Evolutionary conservation across 192 early-diverging fungal genomes (phyloP).

Genomic region (Linderina pennispora): DNA sequence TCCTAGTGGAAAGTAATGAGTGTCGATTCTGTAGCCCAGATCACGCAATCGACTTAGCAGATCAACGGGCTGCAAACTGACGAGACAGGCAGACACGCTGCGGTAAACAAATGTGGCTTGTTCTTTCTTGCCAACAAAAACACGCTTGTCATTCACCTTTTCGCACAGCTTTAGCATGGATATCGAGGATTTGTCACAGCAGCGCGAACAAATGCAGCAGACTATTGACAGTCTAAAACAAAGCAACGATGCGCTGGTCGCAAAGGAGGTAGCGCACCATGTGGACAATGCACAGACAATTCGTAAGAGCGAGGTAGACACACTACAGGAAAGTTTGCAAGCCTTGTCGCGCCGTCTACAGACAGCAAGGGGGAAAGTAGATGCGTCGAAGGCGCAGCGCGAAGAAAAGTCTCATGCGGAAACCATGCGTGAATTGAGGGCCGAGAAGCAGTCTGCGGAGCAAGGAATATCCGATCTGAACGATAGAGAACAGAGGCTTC

Average conservation of each 20-base stretch:
- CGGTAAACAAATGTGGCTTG: too few species aligned
- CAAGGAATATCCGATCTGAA: constrained; percentile 8
- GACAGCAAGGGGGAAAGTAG: constrained; percentile 19
- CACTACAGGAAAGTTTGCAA: constrained; percentile 27
- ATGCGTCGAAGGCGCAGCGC: constrained; percentile 31
- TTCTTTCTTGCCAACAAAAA: too few species aligned
- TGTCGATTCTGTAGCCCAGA: too few species aligned
- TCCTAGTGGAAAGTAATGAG: too few species aligned
- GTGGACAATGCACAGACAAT: constrained; percentile 5
- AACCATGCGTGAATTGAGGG: constrained; percentile 28
- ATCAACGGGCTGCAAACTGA: too few species aligned
- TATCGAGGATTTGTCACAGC: constrained; percentile 26
- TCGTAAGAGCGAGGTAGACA: constrained; percentile 11
- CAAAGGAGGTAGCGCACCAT: constrained; percentile 3
- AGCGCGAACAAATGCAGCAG: constrained; percentile 17
- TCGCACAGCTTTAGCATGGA: too few species aligned
- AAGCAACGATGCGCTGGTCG: constrained; percentile 17
- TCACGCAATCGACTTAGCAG: too few species aligned
- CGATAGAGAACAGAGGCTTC: constrained; percentile 5
- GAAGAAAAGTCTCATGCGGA: constrained; percentile 36
- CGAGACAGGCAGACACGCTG: too few species aligned
- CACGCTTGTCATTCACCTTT: too few species aligned
- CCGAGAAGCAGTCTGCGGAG: constrained; percentile 11
- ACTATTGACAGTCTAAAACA: constrained; percentile 19
- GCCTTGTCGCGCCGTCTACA: constrained; percentile 37